Evolutionary conservation across 768 basidiomycete species (phyloP).

Genomic region (Suillus alpinus): DNA sequence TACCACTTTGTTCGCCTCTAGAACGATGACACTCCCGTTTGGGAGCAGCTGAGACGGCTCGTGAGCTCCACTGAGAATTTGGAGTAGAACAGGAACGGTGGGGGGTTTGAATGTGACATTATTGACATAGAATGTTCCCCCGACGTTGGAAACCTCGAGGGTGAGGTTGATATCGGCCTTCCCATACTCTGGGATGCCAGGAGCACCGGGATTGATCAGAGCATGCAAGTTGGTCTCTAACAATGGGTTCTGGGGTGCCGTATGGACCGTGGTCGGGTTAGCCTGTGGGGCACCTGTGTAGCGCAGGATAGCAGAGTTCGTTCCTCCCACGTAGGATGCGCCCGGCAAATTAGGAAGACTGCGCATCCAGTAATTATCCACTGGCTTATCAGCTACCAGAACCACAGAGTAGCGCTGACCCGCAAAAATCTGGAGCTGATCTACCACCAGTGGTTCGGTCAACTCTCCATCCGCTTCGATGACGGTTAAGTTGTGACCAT

Average conservation of each 20-base stretch:
- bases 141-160: constrained; percentile 8
- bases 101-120: constrained; percentile 22
- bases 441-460: constrained; percentile 38
- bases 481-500: constrained; percentile 42
- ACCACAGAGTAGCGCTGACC: constrained; percentile 33
- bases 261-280: constrained; percentile 38
- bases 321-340: constrained; percentile 33
- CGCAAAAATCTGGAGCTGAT: constrained; percentile 36
- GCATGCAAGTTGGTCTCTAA: constrained; percentile 29
- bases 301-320: constrained; percentile 54
- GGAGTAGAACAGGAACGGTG: constrained; percentile 40
- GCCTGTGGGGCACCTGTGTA: constrained; percentile 40
- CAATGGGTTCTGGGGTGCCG: constrained; percentile 23
- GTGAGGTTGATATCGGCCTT: constrained; percentile 40
- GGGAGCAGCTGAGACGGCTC: constrained; percentile 27
- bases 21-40: constrained; percentile 19
- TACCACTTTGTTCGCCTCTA: constrained; percentile 27
- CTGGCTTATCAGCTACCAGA: constrained; percentile 28
- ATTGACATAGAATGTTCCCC: constrained; percentile 14
- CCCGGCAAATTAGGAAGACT: constrained; percentile 29
- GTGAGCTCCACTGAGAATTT: constrained; percentile 41
- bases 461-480: constrained; percentile 46
- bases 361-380: constrained; percentile 48
- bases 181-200: constrained; percentile 37
- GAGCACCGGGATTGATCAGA: constrained; percentile 31